These are phyloP conservation scores for Heterobasidion occidentale DNA, from an alignment of 1,284 basidiomycete genomes.

Conservation along the genomic window DNA sequence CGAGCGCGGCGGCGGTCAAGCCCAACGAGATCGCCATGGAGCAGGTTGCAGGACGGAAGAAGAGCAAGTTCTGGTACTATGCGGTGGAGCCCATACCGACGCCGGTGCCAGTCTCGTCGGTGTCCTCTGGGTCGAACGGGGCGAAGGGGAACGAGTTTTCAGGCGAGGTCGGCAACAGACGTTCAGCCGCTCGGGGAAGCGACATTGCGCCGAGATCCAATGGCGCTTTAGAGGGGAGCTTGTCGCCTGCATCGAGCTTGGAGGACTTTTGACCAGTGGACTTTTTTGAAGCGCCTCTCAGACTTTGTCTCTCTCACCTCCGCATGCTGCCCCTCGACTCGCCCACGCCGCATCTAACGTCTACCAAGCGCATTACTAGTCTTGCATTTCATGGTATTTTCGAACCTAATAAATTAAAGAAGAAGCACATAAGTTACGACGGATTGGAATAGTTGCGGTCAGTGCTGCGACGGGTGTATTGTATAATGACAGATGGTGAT, in stretches of 20 bases:
- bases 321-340: not conserved
- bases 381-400: not conserved
- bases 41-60: conserved; percentile 65
- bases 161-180: conserved; percentile 1
- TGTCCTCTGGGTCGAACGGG: conserved; percentile 4
- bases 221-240: conserved; percentile 17
- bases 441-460: too few species aligned
- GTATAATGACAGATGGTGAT: too few species aligned
- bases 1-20: conserved; percentile 54
- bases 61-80: conserved; percentile 77
- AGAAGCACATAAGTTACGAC: not conserved
- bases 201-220: not conserved
- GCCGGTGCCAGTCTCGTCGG: conserved; percentile 9
- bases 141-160: conserved; percentile 4
- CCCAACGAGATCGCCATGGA: conserved; percentile 65
- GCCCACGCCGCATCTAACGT: not conserved
- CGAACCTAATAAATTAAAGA: not conserved
- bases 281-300: not conserved
- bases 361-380: not conserved
- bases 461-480: too few species aligned
- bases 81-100: conserved; percentile 58
- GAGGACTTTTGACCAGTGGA: conserved; percentile 20
- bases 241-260: conserved; percentile 23
- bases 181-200: not conserved
- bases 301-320: not conserved